Conservation (phyloP, 2,329 filamentous ascomycete species). For the Orbilia javanica region DNA sequence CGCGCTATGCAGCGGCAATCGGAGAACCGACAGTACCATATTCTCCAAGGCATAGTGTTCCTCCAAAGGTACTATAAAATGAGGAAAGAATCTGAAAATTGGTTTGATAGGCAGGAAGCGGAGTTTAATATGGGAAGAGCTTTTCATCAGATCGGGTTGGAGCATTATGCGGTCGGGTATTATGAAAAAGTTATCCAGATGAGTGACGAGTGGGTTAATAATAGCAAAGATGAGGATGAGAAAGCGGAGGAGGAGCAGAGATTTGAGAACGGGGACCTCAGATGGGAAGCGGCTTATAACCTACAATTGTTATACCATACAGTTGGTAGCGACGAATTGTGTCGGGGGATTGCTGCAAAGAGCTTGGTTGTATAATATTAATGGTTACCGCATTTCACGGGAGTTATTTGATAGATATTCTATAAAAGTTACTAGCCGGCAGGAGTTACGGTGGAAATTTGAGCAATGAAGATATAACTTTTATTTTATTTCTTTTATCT, state of each 20-base stretch:
- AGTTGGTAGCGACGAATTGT: slow-evolving; percentile 74
- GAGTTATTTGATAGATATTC: not conserved
- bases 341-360: slow-evolving; percentile 72
- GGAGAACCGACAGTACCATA: slow-evolving; percentile 88
- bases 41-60: slow-evolving; percentile 87
- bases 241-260: slow-evolving; percentile 67
- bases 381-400: not conserved
- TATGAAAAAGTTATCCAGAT: slow-evolving; percentile 74
- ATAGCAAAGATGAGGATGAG: slow-evolving; percentile 58
- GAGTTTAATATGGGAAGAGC: slow-evolving; percentile 83
- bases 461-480: not conserved
- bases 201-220: slow-evolving; percentile 65
- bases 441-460: slow-evolving; percentile 4
- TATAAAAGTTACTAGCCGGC: not conserved
- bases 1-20: slow-evolving; percentile 89
- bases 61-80: slow-evolving; percentile 79
- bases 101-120: slow-evolving; percentile 75
- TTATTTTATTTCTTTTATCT: not conserved
- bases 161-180: slow-evolving; percentile 77
- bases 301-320: slow-evolving; percentile 76
- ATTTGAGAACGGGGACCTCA: slow-evolving; percentile 69
- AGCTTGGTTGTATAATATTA: slow-evolving; percentile 35
- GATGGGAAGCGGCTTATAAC: slow-evolving; percentile 79
- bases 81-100: slow-evolving; percentile 65
- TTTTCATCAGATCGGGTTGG: slow-evolving; percentile 79